Percentiles rank a stretch among this genome's conserved stretches.
phyloP scores from a whole-genome alignment of 2,329 filamentous ascomycete species.

The Fusarium torreyae region DNA sequence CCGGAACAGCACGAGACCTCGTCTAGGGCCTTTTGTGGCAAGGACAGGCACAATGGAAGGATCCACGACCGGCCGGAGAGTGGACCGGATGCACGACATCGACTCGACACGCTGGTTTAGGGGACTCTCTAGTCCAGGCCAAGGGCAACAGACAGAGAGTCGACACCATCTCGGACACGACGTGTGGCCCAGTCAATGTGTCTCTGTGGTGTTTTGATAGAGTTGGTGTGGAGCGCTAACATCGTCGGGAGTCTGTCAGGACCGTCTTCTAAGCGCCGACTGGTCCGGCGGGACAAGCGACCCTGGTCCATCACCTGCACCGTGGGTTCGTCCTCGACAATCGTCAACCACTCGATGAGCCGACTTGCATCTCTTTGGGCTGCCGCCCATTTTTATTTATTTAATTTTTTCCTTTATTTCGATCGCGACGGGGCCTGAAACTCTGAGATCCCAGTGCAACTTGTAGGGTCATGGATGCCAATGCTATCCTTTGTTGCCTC shows the following conservation, averaged over 20 bases:
- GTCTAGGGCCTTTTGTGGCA: slow-evolving; percentile 50
- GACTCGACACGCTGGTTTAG: slow-evolving; percentile 56
- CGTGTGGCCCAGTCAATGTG: slow-evolving; percentile 41
- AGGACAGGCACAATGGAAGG: slow-evolving; percentile 24
- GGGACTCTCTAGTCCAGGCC: slow-evolving; percentile 9
- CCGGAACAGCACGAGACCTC: slow-evolving; percentile 52
- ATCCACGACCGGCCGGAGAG: slow-evolving; percentile 10
- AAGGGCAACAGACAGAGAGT: slow-evolving; percentile 8
- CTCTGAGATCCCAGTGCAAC: slow-evolving; percentile 27
- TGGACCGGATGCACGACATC: slow-evolving; percentile 57
- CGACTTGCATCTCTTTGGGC: slow-evolving; percentile 36
- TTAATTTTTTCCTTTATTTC: slow-evolving; percentile 22
- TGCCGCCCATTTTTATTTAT: slow-evolving; percentile 39
- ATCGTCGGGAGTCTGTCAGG: slow-evolving; percentile 33
- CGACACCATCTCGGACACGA: slow-evolving; percentile 38
- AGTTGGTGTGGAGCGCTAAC: slow-evolving; percentile 49
- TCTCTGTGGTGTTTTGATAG: slow-evolving; percentile 37
- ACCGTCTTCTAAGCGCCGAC: slow-evolving; percentile 55
- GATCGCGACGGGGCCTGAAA: slow-evolving; percentile 31
- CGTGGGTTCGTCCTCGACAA: slow-evolving; percentile 46
- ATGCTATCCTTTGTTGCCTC: slow-evolving; percentile 27
- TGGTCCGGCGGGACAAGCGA: slow-evolving; percentile 50
- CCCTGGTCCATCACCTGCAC: slow-evolving; percentile 55
- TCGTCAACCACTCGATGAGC: slow-evolving; percentile 48
- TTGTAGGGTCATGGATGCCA: slow-evolving; percentile 23